These are phyloP conservation scores for Monilinia vaccinii-corymbosi DNA, from an alignment of 2,329 filamentous ascomycete species.

Conservation along the genomic window DNA sequence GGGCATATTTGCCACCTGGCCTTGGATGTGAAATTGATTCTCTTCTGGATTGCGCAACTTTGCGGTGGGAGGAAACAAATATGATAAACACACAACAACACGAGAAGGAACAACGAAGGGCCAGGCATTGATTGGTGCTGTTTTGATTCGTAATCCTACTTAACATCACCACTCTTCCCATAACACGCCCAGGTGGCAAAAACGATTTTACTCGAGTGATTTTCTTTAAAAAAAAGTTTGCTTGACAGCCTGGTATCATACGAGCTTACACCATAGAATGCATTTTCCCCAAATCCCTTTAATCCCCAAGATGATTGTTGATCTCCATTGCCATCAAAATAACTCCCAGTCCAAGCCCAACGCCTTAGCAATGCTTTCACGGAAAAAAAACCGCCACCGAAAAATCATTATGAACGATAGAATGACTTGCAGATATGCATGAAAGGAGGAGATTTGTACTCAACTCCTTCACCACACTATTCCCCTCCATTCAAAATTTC, in stretches of 20 bases:
- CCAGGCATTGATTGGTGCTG: background rate
- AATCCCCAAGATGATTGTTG: background rate
- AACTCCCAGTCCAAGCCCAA: background rate
- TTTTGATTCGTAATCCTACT: background rate
- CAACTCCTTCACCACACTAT: slow-evolving; percentile 25
- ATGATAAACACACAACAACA: background rate
- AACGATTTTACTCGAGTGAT: background rate
- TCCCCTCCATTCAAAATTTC: slow-evolving; percentile 51
- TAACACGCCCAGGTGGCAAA: too few relatives aligned
- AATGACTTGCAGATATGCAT: background rate
- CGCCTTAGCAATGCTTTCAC: background rate
- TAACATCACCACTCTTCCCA: background rate
- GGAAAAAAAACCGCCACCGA: background rate
- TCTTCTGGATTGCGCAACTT: background rate
- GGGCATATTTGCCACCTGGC: background rate
- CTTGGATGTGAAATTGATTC: background rate
- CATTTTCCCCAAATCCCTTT: background rate
- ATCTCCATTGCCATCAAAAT: background rate
- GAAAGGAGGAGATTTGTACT: background rate
- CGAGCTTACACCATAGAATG: background rate
- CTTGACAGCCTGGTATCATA: background rate
- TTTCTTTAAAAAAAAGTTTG: background rate
- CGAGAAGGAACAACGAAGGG: background rate
- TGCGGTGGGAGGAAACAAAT: background rate
- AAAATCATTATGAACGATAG: background rate